Conservation (phyloP, 73 alveolate genomes). For the Paramecium octaurelia region DNA sequence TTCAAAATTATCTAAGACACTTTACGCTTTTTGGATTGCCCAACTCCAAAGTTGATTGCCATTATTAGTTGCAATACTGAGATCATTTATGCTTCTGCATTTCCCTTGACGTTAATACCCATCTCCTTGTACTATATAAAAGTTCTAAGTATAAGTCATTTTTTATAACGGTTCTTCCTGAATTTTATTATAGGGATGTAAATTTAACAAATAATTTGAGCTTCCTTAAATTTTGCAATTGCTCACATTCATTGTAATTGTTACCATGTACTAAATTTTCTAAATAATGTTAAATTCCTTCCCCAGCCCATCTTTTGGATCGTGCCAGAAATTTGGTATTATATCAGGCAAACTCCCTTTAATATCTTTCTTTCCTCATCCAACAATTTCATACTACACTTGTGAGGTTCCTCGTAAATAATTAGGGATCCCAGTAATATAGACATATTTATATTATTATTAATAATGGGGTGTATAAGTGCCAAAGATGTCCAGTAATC, state of each 20-base stretch:
- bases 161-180: neutral
- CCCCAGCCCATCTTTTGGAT: neutral
- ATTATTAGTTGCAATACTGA: neutral
- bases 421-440: neutral
- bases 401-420: neutral
- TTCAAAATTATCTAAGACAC: neutral
- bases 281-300: neutral
- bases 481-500: constrained; percentile 6
- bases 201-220: neutral
- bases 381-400: neutral
- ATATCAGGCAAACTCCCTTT: neutral
- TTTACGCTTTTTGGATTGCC: neutral
- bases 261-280: neutral
- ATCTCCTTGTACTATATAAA: neutral
- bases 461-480: constrained; percentile 25
- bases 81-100: neutral
- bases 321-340: neutral
- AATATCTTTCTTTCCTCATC: neutral
- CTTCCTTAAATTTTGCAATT: neutral
- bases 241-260: neutral
- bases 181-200: neutral
- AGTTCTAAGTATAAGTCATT: neutral
- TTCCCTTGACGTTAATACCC: neutral
- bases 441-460: neutral
- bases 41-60: neutral